Conservation (phyloP, 2,329 filamentous ascomycete genomes). For the Cyphellophora europaea region DNA sequence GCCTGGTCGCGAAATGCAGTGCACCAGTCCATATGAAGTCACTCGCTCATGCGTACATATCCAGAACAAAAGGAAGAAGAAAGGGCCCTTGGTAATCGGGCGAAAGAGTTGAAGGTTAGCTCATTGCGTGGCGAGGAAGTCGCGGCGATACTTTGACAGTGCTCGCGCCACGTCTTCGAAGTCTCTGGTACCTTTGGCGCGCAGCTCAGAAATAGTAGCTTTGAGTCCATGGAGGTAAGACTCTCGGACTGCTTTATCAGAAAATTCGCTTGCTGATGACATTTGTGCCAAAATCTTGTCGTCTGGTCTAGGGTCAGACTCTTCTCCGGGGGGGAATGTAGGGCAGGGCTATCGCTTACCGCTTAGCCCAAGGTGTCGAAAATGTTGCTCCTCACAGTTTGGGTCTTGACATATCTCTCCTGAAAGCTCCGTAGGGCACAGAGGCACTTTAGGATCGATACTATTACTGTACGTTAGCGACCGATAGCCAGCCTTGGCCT, state of each 20-base stretch:
- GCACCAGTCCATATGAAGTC: too few species aligned
- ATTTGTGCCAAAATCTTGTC: slow-evolving; percentile 42
- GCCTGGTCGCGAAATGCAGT: too few species aligned
- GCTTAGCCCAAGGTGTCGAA: slow-evolving; percentile 59
- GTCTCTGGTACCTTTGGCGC: slow-evolving; percentile 39
- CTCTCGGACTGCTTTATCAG: slow-evolving; percentile 34
- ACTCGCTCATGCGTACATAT: too few species aligned
- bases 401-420: slow-evolving; percentile 65
- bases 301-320: slow-evolving; percentile 26
- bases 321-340: too few species aligned
- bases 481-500: slow-evolving; percentile 66
- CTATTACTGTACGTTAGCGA: slow-evolving; percentile 91
- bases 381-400: slow-evolving; percentile 72
- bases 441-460: slow-evolving; percentile 63
- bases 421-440: slow-evolving; percentile 69
- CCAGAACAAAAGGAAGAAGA: too few species aligned
- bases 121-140: slow-evolving; percentile 14
- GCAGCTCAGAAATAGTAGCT: slow-evolving; percentile 40
- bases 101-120: too few species aligned
- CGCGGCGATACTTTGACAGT: slow-evolving; percentile 41
- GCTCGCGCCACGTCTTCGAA: slow-evolving; percentile 38
- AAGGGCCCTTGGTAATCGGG: too few species aligned
- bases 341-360: slow-evolving; percentile 51
- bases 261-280: slow-evolving; percentile 36
- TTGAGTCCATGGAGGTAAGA: slow-evolving; percentile 36